A percentile compares a stretch with the other conserved stretches of the same genome.
These are phyloP conservation scores for Grosmannia clavigera DNA, from an alignment of 2,329 filamentous ascomycete species.

Conservation along the genomic window DNA sequence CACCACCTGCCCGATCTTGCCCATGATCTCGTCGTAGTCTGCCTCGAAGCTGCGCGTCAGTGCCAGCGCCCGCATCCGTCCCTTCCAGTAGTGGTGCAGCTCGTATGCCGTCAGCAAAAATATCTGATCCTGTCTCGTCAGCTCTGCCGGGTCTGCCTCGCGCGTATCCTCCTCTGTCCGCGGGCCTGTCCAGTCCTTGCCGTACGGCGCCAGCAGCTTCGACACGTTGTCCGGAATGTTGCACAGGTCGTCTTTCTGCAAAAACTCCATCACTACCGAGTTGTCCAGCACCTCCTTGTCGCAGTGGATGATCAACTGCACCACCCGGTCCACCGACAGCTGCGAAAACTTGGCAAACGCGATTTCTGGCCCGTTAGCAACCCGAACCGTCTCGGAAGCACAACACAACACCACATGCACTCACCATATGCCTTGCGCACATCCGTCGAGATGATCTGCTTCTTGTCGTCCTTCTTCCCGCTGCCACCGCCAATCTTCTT, in stretches of 20 bases:
- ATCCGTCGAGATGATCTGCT: conserved; percentile 88
- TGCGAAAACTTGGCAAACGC: conserved; percentile 89
- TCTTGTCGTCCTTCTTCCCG: conserved; percentile 85
- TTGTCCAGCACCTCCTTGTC: conserved; percentile 83
- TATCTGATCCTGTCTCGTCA: conserved; percentile 91
- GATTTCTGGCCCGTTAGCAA: conserved; percentile 49
- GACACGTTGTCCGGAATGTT: conserved; percentile 81
- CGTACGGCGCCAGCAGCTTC: conserved; percentile 90
- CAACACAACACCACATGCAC: conserved; percentile 13
- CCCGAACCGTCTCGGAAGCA: not conserved
- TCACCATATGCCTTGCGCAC: conserved; percentile 74
- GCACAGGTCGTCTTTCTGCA: conserved; percentile 86
- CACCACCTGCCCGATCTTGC: conserved; percentile 77
- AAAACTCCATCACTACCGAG: conserved; percentile 86
- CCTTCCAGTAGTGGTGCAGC: conserved; percentile 97
- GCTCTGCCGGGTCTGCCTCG: conserved; percentile 75
- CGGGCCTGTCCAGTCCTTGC: conserved; percentile 89
- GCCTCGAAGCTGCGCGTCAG: conserved; percentile 72
- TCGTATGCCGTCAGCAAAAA: conserved; percentile 90
- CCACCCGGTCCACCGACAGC: conserved; percentile 68
- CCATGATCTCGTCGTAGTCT: conserved; percentile 85
- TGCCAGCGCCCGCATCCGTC: conserved; percentile 80
- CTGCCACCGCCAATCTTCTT: conserved; percentile 64
- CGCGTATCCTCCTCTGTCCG: conserved; percentile 65
- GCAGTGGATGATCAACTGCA: conserved; percentile 91